phyloP scores from a whole-genome alignment of 352 stramenopile species.

The Globisporangium barbulae region DNA sequence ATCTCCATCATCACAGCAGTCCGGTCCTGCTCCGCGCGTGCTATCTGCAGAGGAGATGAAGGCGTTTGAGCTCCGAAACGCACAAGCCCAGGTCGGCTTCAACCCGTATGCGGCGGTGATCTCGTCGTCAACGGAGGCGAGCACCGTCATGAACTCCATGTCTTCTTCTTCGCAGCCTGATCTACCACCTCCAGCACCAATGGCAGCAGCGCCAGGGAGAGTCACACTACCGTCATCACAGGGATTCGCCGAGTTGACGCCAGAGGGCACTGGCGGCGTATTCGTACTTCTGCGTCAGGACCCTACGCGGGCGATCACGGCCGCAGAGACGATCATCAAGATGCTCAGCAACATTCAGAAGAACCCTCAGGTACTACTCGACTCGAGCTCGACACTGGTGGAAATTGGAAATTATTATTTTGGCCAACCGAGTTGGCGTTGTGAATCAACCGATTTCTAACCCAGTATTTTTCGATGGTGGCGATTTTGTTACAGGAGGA shows the following conservation, averaged over 20 bases:
- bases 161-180: slow-evolving; percentile 5
- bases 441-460: background rate
- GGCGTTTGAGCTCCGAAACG: slow-evolving; percentile 48
- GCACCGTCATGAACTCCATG: slow-evolving; percentile 54
- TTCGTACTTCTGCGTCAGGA: slow-evolving; percentile 67
- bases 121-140: slow-evolving; percentile 55
- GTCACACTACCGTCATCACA: background rate
- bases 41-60: slow-evolving; percentile 68
- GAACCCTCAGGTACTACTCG: slow-evolving; percentile 40
- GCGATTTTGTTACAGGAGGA: slow-evolving; percentile 35
- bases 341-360: slow-evolving; percentile 65
- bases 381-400: background rate
- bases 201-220: slow-evolving; percentile 14
- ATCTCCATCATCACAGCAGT: background rate
- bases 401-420: background rate
- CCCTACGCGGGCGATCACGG: slow-evolving; percentile 39
- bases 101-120: slow-evolving; percentile 72
- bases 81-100: slow-evolving; percentile 60
- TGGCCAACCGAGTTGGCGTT: background rate
- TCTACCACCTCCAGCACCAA: slow-evolving; percentile 21
- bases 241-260: slow-evolving; percentile 9
- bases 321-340: slow-evolving; percentile 64
- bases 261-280: slow-evolving; percentile 30
- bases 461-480: background rate
- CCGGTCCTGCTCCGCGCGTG: slow-evolving; percentile 21